Conservation (phyloP, 2,329 filamentous ascomycete species). For the Lecanicillium sp. region DNA sequence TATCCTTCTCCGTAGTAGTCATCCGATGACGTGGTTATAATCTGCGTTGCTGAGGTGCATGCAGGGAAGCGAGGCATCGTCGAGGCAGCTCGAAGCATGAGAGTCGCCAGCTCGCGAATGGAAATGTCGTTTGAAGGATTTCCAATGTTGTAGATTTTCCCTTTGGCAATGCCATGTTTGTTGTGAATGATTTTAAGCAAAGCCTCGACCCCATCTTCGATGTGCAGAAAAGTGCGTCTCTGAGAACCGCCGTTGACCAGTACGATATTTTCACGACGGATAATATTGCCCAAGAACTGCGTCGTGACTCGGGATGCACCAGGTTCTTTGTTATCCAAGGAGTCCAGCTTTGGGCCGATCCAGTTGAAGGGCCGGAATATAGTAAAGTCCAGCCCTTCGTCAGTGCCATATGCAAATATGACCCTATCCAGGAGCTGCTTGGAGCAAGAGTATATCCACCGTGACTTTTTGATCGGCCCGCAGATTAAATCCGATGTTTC, state of each 20-base stretch:
- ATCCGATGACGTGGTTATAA: not conserved
- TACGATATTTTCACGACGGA: not conserved
- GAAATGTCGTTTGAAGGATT: not conserved
- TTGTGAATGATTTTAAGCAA: not conserved
- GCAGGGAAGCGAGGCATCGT: not conserved
- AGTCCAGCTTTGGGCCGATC: not conserved
- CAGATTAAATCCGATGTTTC: not conserved
- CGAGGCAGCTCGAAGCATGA: not conserved
- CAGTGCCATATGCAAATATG: not conserved
- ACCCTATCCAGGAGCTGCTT: not conserved
- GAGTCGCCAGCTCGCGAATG: slow-evolving; percentile 1
- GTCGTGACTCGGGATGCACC: not conserved
- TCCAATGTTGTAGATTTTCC: slow-evolving; percentile 1
- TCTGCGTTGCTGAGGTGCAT: not conserved
- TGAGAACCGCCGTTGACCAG: not conserved
- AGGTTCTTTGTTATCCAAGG: not conserved
- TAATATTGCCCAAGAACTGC: not conserved
- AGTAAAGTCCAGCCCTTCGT: not conserved
- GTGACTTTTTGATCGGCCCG: not conserved
- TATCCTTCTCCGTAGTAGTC: not conserved
- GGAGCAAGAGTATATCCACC: slow-evolving; percentile 1
- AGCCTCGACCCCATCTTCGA: not conserved
- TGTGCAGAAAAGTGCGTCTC: not conserved
- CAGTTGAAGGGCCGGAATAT: not conserved
- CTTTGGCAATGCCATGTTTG: not conserved